A percentile compares a stretch with the other conserved stretches of the same genome.
phyloP scores from a whole-genome alignment of 306 rosid genomes.

The Mimosa bimucronata region DNA sequence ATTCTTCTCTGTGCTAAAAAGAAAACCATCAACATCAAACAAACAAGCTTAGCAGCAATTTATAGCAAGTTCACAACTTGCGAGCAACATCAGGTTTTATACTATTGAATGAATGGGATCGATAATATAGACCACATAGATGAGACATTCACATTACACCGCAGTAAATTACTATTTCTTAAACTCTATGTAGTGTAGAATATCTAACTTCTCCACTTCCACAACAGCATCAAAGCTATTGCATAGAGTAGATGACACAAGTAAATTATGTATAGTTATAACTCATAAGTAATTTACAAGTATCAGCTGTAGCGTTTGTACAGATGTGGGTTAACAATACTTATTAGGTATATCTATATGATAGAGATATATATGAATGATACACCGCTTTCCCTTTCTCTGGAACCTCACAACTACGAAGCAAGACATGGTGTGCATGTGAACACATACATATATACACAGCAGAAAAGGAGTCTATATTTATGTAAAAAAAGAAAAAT shows the following conservation, averaged over 20 bases:
- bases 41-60: too few species aligned
- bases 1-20: neutral
- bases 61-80: neutral
- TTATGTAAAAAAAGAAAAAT: conserved; percentile 52
- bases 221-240: neutral
- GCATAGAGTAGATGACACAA: neutral
- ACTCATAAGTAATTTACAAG: neutral
- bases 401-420: neutral
- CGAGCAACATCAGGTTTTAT: too few species aligned
- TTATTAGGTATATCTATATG: neutral
- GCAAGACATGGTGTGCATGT: neutral
- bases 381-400: neutral
- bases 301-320: neutral
- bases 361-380: neutral
- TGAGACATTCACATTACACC: neutral
- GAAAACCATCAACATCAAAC: neutral
- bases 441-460: conserved; percentile 11
- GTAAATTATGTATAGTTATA: neutral
- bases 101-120: too few species aligned
- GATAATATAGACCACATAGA: too few species aligned
- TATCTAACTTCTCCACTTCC: neutral
- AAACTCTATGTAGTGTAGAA: neutral
- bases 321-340: neutral
- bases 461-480: neutral
- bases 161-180: too few species aligned